Evolutionary conservation across 805 yeast species (phyloP).

Genomic region (Spathaspora hagerdaliae): DNA sequence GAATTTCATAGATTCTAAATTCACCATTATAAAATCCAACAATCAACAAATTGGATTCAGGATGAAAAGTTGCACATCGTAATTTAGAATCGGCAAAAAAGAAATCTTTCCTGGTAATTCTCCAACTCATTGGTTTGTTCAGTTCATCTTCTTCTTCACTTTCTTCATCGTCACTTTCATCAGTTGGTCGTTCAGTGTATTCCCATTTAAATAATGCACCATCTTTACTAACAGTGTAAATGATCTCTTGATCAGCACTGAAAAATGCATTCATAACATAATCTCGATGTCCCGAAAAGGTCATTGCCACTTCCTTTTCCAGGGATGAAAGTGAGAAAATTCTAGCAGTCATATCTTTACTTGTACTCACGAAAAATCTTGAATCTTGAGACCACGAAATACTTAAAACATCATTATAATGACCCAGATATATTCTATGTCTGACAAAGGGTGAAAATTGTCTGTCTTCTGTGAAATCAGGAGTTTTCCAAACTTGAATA

Average conservation of each 20-base stretch:
- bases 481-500: conserved; percentile 92
- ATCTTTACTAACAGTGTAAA: conserved; percentile 88
- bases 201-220: conserved; percentile 95
- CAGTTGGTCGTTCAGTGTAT: conserved; percentile 57
- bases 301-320: conserved; percentile 70
- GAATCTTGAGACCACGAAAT: conserved; percentile 90
- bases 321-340: conserved; percentile 71
- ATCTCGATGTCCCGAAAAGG: conserved; percentile 90
- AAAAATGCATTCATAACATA: conserved; percentile 85
- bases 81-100: conserved; percentile 70
- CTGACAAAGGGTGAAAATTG: conserved; percentile 96
- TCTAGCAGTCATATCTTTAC: conserved; percentile 86
- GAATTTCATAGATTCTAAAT: conserved; percentile 85
- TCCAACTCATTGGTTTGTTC: conserved; percentile 60
- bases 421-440: conserved; percentile 88
- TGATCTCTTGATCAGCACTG: conserved; percentile 79
- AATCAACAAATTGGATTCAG: conserved; percentile 64
- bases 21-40: conserved; percentile 90
- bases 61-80: conserved; percentile 80
- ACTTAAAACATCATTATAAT: conserved; percentile 74
- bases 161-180: conserved; percentile 40
- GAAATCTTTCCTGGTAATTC: conserved; percentile 72
- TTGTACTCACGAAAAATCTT: conserved; percentile 77
- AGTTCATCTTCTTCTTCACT: conserved; percentile 21
- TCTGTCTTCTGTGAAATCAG: conserved; percentile 72